Percentiles rank a stretch among this genome's conserved stretches.
Evolutionary conservation across 2,329 filamentous ascomycete genomes (phyloP).

Genomic region (Fusarium ambrosium): DNA sequence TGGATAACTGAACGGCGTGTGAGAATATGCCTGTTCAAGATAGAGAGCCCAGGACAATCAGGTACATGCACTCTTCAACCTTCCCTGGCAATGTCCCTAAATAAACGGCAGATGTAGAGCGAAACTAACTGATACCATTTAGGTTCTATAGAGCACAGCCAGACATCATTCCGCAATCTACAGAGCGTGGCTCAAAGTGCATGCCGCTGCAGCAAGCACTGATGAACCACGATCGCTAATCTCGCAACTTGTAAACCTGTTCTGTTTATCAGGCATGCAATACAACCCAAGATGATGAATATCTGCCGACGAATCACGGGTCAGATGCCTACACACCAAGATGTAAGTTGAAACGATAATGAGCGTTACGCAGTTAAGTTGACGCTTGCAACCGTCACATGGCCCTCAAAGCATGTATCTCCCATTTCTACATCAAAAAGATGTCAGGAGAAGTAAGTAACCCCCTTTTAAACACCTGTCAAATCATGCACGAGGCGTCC

Average conservation of each 20-base stretch:
- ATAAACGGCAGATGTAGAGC: not conserved
- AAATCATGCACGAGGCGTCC: conserved; percentile 25
- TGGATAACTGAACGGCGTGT: not conserved
- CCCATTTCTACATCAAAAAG: not conserved
- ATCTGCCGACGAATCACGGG: not conserved
- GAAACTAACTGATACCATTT: not conserved
- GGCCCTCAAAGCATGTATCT: conserved; percentile 18
- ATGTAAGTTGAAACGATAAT: conserved; percentile 1
- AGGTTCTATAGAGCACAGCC: not conserved
- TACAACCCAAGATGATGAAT: not conserved
- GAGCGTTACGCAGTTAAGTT: not conserved
- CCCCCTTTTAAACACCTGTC: conserved; percentile 2
- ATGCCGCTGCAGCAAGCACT: not conserved
- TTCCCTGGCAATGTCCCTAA: not conserved
- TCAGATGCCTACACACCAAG: not conserved
- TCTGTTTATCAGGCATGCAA: not conserved
- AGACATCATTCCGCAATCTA: no score
- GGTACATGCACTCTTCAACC: not conserved
- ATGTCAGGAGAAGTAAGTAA: not conserved
- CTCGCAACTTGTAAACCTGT: not conserved
- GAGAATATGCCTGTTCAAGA: not conserved
- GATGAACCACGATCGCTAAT: not conserved
- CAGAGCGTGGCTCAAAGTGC: not conserved
- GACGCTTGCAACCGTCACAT: conserved; percentile 8
- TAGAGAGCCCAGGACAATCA: not conserved